Base-by-base conservation (phyloP, 306 rosid genomes). In the Trifolium fragiferum region DNA sequence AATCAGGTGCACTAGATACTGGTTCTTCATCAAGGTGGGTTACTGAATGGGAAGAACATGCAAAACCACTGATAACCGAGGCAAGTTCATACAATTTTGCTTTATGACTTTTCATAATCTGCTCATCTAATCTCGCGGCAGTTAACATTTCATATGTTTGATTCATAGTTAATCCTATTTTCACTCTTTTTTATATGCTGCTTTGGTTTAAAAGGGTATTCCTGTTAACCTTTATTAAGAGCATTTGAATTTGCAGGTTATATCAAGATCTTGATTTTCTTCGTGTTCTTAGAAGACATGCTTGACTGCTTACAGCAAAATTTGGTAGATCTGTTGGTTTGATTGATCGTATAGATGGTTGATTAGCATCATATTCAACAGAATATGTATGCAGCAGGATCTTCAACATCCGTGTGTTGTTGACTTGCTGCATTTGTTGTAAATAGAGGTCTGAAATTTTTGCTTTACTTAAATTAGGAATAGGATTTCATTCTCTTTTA, bases 21-120 rank as follows among this genome's bases (percentile, higher is more conserved):
- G 80, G 90, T 72, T 89, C 87, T 38, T 92, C 93, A 49, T 74
- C 87, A 25, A 89, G 86, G 63, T 93, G 98, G 98, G 70, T 83
- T 80, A 75, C 88, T 25, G 98, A 87, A 81, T 93, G 98, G 98
- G 98, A 91, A 78, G 89, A 87, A 57, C 90, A 91, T 80, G 98
- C 97, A 68, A 91, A 91, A 82, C 91, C 90, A 15, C 75, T 93
- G 57, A 84, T 93, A 87, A 76, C 77, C 4, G 76, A 93, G 98
- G 98, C 78, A 85, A 84, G 89, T 80, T 76, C 40, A 55, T 73
- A 63, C 37, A 68, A 21, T 64, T 77, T 44, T 68, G 13, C 54
- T 72, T 43, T 80, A 65, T 62, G 50, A 19, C 23, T n/a, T 49
- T 44, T 75, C 65, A 13, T 44, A 44, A 44, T 44, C 6, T 0